Base-by-base conservation (phyloP, 768 basidiomycete genomes). In the Jaapia argillacea region DNA sequence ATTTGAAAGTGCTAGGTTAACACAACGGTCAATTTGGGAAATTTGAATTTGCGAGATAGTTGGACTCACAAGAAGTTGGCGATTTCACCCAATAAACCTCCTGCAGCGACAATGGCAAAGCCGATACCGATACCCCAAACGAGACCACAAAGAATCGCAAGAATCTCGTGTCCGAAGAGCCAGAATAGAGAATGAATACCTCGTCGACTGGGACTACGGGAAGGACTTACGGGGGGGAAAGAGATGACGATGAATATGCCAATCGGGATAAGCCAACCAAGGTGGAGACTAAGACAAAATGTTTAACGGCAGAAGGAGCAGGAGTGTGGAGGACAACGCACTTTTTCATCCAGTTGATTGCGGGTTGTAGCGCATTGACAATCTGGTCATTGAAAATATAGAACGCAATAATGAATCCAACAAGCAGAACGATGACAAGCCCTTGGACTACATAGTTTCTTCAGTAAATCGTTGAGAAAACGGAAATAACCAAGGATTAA, bases 191-290 rank as follows among this genome's bases (percentile, higher is more conserved):
- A 33, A 33, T 33, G 10, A 10, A 33, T 16, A 16, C 10, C 28
- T 16, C 10, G 16, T 10, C 10, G 28, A 33, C 10, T 16, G 16
- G 28, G 16, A 10, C 10, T 10, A 10, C 16, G 20, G 14, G n/a
- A n/a, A n/a, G n/a, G n/a, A 48, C 56, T 47, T 36, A 65, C 64
- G 7, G 65, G 65, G 36, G 65, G 65, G 49, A 66, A 65, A 0
- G 63, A 71, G n/a, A 72, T 58, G 35, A 68, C 60, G 51, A 71
- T 65, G 20, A 72, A 50, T 23, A 69, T 57, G 23, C 52, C 65
- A 28, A 72, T 69, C 14, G 70, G 70, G 24, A 72, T 70, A 4
- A 63, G 49, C 63, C 63, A 68, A 21, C 65, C 70, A 22, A 37
- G 53, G 3, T 51, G 54, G 12, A 56, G 45, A 24, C 58, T 60